Conservation (phyloP, 768 basidiomycete species). For the Lactifluus pinguis region DNA sequence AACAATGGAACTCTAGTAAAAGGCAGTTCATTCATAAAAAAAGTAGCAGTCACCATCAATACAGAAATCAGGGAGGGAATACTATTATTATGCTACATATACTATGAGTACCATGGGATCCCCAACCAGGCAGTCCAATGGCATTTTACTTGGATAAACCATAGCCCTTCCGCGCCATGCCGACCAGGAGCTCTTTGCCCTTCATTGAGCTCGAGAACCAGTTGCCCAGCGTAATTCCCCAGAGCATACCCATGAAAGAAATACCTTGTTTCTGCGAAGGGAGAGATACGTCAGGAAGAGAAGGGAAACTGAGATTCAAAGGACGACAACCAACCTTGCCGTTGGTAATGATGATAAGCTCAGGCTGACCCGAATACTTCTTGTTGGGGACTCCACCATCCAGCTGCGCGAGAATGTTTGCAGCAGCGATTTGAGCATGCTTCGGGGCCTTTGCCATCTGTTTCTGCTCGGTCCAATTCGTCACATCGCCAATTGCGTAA, state of each 20-base stretch:
- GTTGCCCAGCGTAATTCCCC: constrained; percentile 16
- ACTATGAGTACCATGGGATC: not conserved
- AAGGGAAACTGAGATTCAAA: not conserved
- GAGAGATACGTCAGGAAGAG: not conserved
- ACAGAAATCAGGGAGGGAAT: not conserved
- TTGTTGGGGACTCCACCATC: constrained; percentile 29
- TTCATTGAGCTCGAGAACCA: constrained; percentile 16
- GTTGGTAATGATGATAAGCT: constrained; percentile 35
- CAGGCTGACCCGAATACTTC: constrained; percentile 40
- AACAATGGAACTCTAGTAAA: not conserved
- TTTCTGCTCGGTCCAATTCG: constrained; percentile 57
- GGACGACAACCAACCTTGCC: constrained; percentile 13
- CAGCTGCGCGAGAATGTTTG: constrained; percentile 42
- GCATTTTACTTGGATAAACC: constrained; percentile 3
- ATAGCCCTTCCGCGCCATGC: constrained; percentile 11
- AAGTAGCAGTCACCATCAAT: not conserved
- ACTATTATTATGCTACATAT: constrained; percentile 2
- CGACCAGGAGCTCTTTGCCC: constrained; percentile 11
- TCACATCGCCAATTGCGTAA: constrained; percentile 59
- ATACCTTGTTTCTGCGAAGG: constrained; percentile 4
- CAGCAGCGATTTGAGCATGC: constrained; percentile 38
- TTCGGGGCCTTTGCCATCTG: constrained; percentile 38
- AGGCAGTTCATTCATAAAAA: not conserved
- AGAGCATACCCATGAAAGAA: constrained; percentile 10
- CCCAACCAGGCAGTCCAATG: not conserved